Base-by-base conservation (phyloP, 805 yeast species). In the Myxozyma sirexii region DNA sequence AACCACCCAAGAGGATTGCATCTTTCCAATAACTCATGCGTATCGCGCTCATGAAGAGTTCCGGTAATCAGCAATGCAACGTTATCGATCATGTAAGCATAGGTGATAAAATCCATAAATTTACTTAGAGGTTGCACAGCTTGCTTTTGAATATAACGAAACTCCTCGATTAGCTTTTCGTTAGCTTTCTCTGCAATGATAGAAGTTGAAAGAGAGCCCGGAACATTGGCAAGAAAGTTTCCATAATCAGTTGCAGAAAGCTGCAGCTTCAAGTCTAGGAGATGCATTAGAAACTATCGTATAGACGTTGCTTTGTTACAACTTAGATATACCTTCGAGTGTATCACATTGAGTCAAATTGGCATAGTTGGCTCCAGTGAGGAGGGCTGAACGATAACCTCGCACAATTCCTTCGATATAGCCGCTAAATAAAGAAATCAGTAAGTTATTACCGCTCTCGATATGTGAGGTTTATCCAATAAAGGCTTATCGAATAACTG, bases 1-100 rank as follows among this genome's bases (percentile, higher is more conserved):
- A 94, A 94, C 97, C 97, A 92, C 46, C 99, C 99, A 68, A 94
- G 80, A 0, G 99, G 99, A 73, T 94, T 96, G 73, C 97, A 91
- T 72, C 97, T 85, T 60, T 85, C 84, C 70, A 94, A 80, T 54
- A 96, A 87, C 71, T 94, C 99, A 43, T 84, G 76, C 70, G 89
- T 85, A 75, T 96, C 97, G 70, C 98, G 83, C 71, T 92, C 96
- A 72, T 94, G 99, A 62, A 94, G 83, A 0, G 99, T 91, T 23
- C 99, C 99, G 1, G 97, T 92, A 71, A 94, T 93, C 87, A 94
- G 88, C 70, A 94, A 80, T 24, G 94, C 89, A 41, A 94, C 97
- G 74, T 94, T 94, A 77, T 94, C 99, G 71, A 94, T 96, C 99
- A 94, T 94, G 76, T 96, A 94, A 10, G 97, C 96, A 72, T 92